Base-by-base conservation (phyloP, 2,329 filamentous ascomycete genomes). In the Xylariales sp. region DNA sequence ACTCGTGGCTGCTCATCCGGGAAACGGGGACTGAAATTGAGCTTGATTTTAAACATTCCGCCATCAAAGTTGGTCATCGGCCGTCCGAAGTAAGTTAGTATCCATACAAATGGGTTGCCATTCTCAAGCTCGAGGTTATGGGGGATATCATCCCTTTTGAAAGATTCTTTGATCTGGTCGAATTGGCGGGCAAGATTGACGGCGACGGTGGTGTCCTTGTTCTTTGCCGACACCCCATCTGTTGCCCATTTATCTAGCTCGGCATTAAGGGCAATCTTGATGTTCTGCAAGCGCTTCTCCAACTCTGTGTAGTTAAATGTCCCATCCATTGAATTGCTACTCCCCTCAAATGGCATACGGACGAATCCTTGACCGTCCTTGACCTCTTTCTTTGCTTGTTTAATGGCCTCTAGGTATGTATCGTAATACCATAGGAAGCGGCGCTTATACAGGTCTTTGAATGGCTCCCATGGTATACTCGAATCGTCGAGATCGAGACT, bases 361-460 rank as follows among this genome's bases (percentile, higher is more conserved):
- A 83, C 80, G 75, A 99, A 98, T 0, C 78, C 69, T 45, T 88
- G 82, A 2, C 88, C 87, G 67, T 91, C 88, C 68, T 86, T 85
- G 63, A 90, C 87, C 72, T 92, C 88, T 32, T 82, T 79, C 73
- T 84, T 86, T 34, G 90, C 91, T 67, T 89, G 85, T 45, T 89
- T 84, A 59, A 97, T 90, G 1, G 91, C 86, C 3, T 86, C 83
- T 28, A 96, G 83, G 76, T 98, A 98, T 3, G 92, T 92, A 72
- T 97, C 92, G 78, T 93, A 97, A 81, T 98, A 98, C 96, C 96
- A 98, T 14, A 98, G 83, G 77, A 98, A 97, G 1, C 94, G 89
- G 45, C 92, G 90, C 80, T 98, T 98, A 84, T 91, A 93, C 5
- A 97, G 84, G 75, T 98, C 95, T 72, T 90, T 91, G 82, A 98